Percentiles rank a stretch among this genome's conserved stretches.
Evolutionary conservation across 495 filamentous ascomycete species (phyloP).

Genomic region (Talaromyces liani): DNA sequence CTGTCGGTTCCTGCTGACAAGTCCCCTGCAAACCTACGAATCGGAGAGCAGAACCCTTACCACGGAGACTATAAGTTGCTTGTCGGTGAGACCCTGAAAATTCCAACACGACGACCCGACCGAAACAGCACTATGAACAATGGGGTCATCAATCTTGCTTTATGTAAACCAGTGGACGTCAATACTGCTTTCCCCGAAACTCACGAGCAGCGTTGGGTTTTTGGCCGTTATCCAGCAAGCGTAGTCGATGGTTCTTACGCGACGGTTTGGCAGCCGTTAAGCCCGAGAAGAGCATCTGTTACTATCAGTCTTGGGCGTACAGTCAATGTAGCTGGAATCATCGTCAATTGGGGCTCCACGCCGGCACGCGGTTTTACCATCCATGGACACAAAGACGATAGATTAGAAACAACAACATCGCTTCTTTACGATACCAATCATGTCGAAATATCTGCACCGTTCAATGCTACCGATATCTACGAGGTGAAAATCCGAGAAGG

Average conservation of each 20-base stretch:
- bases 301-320: neutral
- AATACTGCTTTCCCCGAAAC: neutral
- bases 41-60: neutral
- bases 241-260: slow-evolving; percentile 5
- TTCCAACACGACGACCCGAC: neutral
- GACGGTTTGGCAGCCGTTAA: slow-evolving; percentile 2
- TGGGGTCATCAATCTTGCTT: neutral
- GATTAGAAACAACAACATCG: neutral
- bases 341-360: slow-evolving; percentile 4
- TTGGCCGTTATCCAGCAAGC: slow-evolving; percentile 3
- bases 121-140: neutral
- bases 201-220: neutral
- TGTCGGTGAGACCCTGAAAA: neutral
- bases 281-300: neutral
- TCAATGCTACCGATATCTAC: slow-evolving; percentile 44
- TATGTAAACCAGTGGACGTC: neutral
- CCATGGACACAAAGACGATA: neutral
- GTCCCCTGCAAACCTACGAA: neutral
- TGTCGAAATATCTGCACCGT: slow-evolving; percentile 41
- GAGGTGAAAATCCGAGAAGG: slow-evolving; percentile 4
- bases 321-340: neutral
- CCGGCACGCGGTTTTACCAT: neutral
- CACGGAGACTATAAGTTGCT: neutral
- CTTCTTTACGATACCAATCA: neutral
- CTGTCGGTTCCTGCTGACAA: neutral